Evolutionary conservation across 2,329 filamentous ascomycete species (phyloP).

Genomic region (Kalaharituber pfeilii): DNA sequence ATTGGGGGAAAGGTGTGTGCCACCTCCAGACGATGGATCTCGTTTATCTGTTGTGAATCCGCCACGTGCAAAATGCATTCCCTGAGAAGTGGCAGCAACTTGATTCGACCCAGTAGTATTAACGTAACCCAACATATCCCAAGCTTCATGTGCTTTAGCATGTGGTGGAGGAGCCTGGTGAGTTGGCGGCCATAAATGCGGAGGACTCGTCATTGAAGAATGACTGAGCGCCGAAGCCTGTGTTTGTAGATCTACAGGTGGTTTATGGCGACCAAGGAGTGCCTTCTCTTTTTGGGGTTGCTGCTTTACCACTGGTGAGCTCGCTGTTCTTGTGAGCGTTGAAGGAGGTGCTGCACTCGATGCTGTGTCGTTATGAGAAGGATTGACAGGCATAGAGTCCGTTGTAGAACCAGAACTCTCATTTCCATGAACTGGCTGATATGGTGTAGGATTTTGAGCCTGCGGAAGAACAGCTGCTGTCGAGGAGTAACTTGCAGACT

Average conservation of each 20-base stretch:
- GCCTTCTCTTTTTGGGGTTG: neutral
- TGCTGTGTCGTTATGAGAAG: neutral
- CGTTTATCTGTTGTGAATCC: neutral
- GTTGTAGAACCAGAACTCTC: neutral
- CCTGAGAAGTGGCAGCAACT: neutral
- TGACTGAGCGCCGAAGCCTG: neutral
- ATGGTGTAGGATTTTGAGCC: neutral
- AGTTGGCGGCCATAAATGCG: neutral
- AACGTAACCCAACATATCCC: neutral
- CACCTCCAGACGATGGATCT: neutral
- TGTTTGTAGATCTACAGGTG: neutral
- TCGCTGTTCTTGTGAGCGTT: neutral
- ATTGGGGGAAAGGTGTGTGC: neutral
- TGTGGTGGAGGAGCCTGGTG: neutral
- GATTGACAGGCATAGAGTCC: neutral
- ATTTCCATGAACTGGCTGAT: neutral
- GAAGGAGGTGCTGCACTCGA: neutral
- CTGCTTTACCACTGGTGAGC: neutral
- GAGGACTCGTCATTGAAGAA: neutral
- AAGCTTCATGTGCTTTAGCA: neutral
- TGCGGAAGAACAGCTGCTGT: neutral
- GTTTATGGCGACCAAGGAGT: neutral
- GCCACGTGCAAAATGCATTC: neutral
- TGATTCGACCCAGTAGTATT: neutral
- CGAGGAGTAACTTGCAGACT: slow-evolving; percentile 1